Evolutionary conservation across 176 grass and related monocot genomes (phyloP).

Genomic region (Pharus latifolius): DNA sequence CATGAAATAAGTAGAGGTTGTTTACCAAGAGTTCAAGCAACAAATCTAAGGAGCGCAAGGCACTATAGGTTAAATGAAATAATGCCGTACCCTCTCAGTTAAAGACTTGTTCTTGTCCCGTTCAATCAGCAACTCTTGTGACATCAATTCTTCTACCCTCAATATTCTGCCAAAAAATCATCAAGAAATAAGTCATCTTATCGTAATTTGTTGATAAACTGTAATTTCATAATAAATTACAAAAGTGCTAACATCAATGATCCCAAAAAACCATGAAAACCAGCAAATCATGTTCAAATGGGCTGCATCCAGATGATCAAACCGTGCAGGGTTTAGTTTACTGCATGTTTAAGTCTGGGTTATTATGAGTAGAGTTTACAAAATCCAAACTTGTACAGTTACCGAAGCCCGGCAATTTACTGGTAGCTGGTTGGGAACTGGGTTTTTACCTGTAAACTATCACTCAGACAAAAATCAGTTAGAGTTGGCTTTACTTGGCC

Average conservation of each 20-base stretch:
- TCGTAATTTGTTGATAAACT: background rate
- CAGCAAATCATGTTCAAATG: background rate
- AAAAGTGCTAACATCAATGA: background rate
- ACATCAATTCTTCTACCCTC: constrained; percentile 42
- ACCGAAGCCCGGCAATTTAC: no score
- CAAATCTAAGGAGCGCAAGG: background rate
- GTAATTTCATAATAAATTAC: background rate
- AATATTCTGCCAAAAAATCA: constrained; percentile 49
- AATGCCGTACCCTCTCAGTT: constrained; percentile 54
- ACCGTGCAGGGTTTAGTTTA: background rate
- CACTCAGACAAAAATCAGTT: no score
- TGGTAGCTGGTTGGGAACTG: no score
- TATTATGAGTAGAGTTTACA: background rate
- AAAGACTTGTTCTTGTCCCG: constrained; percentile 60
- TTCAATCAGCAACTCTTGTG: constrained; percentile 53
- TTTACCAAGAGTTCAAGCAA: constrained; percentile 6
- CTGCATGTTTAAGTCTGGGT: background rate
- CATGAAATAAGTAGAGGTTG: no score
- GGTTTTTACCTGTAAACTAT: no score
- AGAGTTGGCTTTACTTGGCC: no score
- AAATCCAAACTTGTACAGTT: no score
- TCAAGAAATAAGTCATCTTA: background rate
- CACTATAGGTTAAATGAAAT: background rate
- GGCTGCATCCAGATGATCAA: background rate
- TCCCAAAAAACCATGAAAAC: background rate